Conservation (phyloP, 768 basidiomycete genomes). For the Rhizopogon roseolus region DNA sequence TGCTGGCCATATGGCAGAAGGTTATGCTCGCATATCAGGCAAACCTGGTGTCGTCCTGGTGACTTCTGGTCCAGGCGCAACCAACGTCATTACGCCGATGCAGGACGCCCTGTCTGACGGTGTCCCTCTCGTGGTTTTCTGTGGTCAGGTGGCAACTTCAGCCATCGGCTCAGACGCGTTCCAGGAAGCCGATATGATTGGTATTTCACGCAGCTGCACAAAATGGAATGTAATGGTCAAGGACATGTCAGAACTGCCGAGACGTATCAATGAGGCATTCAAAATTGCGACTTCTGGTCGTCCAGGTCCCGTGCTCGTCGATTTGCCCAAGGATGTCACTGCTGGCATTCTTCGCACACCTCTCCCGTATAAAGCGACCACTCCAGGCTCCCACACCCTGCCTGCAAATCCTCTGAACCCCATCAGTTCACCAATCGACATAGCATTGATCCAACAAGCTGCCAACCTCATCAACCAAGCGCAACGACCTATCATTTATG, state of each 20-base stretch:
- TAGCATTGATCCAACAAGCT: constrained; percentile 69
- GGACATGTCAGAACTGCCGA: constrained; percentile 89
- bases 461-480: constrained; percentile 91
- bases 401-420: constrained; percentile 70
- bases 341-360: constrained; percentile 85
- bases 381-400: constrained; percentile 74
- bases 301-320: constrained; percentile 96
- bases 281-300: constrained; percentile 97
- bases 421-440: constrained; percentile 54
- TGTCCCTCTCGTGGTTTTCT: constrained; percentile 91
- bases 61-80: constrained; percentile 96
- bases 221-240: constrained; percentile 99
- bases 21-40: constrained; percentile 95
- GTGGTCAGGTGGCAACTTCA: constrained; percentile 98
- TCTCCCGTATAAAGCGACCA: constrained; percentile 81
- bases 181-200: constrained; percentile 96
- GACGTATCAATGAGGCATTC: constrained; percentile 98
- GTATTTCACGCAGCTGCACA: constrained; percentile 94
- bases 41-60: constrained; percentile 98
- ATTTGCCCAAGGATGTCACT: constrained; percentile 98
- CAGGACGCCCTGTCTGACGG: constrained; percentile 96
- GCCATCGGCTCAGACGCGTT: constrained; percentile 98
- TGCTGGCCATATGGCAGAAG: constrained; percentile 98
- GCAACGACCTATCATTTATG: constrained; percentile 87
- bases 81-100: constrained; percentile 97